A percentile compares a stretch with the other conserved stretches of the same genome.
Evolutionary conservation across 495 filamentous ascomycete species (phyloP).

Genomic region (Xylaria venustula): DNA sequence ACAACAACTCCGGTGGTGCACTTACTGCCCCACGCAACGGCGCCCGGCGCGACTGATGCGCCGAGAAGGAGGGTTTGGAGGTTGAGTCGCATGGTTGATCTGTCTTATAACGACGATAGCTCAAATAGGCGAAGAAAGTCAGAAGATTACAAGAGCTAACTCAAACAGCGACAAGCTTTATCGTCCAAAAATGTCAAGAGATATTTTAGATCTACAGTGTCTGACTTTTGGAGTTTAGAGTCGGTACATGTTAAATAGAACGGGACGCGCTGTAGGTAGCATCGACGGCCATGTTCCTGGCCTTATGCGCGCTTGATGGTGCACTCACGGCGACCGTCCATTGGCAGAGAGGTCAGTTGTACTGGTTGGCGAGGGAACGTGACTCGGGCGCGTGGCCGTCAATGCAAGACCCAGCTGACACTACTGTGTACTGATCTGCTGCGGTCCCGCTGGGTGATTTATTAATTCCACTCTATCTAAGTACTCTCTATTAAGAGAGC

Average conservation of each 20-base stretch:
- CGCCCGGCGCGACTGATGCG: constrained; percentile 28
- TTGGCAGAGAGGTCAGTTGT: constrained; percentile 2
- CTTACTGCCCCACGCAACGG: constrained; percentile 39
- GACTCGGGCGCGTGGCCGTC: constrained; percentile 9
- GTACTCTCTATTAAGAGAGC: no score
- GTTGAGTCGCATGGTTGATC: constrained; percentile 20
- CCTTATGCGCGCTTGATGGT: neutral
- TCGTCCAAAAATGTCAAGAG: neutral
- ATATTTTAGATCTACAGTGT: no score
- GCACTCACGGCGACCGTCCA: neutral
- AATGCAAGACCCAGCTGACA: neutral
- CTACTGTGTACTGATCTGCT: constrained; percentile 2
- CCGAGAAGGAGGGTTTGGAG: constrained; percentile 21
- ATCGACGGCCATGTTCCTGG: constrained; percentile 1
- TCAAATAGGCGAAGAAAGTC: neutral
- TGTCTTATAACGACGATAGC: neutral
- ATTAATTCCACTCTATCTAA: neutral
- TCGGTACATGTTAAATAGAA: neutral
- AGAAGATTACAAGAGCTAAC: neutral
- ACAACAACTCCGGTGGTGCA: constrained; percentile 4
- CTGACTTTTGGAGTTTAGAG: no score
- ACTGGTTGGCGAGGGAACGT: constrained; percentile 16
- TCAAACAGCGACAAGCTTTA: neutral
- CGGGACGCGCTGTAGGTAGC: no score
- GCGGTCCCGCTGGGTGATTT: neutral